Evolutionary conservation across 805 yeast genomes (phyloP).

Genomic region (Kodamaea hsintzibuensis): DNA sequence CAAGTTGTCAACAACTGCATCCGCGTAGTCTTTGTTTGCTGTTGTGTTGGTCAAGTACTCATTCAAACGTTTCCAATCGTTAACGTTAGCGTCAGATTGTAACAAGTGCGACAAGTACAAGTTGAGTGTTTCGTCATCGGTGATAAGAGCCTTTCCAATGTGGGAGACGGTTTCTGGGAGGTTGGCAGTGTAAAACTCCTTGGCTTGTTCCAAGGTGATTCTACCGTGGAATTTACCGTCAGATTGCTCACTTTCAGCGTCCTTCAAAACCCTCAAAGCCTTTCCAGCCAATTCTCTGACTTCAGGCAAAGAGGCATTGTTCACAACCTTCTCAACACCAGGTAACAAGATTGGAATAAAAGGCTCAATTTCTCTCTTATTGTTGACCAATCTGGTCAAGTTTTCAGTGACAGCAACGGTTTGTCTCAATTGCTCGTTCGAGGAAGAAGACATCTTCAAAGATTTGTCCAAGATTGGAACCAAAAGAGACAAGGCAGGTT

Average conservation of each 20-base stretch:
- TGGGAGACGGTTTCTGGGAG: slow-evolving; percentile 13
- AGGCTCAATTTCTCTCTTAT: slow-evolving; percentile 85
- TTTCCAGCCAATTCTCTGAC: slow-evolving; percentile 91
- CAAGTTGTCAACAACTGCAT: slow-evolving; percentile 46
- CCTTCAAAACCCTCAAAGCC: slow-evolving; percentile 78
- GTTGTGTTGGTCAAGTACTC: slow-evolving; percentile 48
- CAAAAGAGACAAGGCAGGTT: slow-evolving; percentile 85
- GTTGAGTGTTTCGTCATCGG: slow-evolving; percentile 39
- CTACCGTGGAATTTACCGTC: slow-evolving; percentile 80
- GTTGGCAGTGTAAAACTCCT: slow-evolving; percentile 36
- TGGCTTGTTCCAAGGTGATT: slow-evolving; percentile 56
- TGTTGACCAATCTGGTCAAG: slow-evolving; percentile 91
- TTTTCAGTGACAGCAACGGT: slow-evolving; percentile 95
- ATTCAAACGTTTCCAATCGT: slow-evolving; percentile 49
- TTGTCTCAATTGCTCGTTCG: slow-evolving; percentile 96
- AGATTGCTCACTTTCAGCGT: slow-evolving; percentile 68
- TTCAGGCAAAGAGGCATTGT: slow-evolving; percentile 92
- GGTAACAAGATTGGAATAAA: slow-evolving; percentile 87
- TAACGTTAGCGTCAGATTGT: slow-evolving; percentile 44
- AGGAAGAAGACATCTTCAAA: slow-evolving; percentile 78
- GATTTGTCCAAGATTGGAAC: slow-evolving; percentile 94
- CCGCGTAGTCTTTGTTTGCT: slow-evolving; percentile 39
- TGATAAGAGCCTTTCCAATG: slow-evolving; percentile 15
- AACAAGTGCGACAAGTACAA: slow-evolving; percentile 48
- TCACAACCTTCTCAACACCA: slow-evolving; percentile 84